Conservation (phyloP, 2,329 filamentous ascomycete genomes). For the Microsporum ferrugineum region DNA sequence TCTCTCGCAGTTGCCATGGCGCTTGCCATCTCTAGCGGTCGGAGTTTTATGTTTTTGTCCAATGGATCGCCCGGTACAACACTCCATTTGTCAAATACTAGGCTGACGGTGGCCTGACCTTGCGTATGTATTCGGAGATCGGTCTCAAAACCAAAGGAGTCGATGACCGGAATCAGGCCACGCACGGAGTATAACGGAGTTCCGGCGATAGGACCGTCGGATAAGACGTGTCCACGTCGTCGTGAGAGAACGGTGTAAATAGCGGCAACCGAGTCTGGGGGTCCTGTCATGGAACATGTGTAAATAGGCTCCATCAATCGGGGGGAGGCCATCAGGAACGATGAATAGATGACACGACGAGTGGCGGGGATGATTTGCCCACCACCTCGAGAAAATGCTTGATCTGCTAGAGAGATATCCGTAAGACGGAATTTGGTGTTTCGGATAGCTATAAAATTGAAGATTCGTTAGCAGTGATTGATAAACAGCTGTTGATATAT, state of each 20-base stretch:
- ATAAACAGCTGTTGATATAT: conserved; percentile 8
- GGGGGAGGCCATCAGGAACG: conserved; percentile 92
- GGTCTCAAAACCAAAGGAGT: conserved; percentile 96
- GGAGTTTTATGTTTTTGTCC: conserved; percentile 70
- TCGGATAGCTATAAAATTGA: conserved; percentile 57
- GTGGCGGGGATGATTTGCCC: conserved; percentile 96
- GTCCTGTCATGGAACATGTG: conserved; percentile 81
- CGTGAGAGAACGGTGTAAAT: conserved; percentile 86
- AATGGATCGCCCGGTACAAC: conserved; percentile 93
- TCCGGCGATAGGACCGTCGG: conserved; percentile 87
- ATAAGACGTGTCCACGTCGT: conserved; percentile 80
- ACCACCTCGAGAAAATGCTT: conserved; percentile 88
- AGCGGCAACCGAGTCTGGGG: conserved; percentile 74
- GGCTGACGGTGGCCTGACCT: conserved; percentile 75
- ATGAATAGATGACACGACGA: conserved; percentile 83
- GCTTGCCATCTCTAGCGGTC: conserved; percentile 75
- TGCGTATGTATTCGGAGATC: conserved; percentile 93
- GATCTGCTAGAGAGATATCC: conserved; percentile 71
- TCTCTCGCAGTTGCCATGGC: conserved; percentile 86
- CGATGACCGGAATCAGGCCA: conserved; percentile 87
- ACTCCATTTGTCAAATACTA: conserved; percentile 93
- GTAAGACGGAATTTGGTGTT: conserved; percentile 97
- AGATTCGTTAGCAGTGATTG: conserved; percentile 4
- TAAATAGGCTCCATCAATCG: conserved; percentile 96
- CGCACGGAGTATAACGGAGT: conserved; percentile 88